Evolutionary conservation across 768 basidiomycete species (phyloP), one percentile per base, ranked within the genome.

Genomic region (Flagelloscypha sp.): DNA sequence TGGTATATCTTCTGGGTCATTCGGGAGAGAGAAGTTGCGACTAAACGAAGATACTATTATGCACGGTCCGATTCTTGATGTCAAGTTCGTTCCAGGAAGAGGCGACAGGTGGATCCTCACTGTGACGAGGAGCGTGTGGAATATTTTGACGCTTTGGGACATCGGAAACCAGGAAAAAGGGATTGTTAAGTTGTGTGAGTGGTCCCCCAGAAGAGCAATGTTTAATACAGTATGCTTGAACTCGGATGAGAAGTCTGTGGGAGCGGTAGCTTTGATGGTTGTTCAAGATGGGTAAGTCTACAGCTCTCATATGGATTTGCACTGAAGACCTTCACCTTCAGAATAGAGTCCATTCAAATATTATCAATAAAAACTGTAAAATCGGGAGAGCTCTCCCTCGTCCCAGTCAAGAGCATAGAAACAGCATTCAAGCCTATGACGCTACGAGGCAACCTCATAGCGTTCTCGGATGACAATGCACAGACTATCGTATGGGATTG

Each of bases 111-210:
- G 71, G 52, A 35, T 82, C 3, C 33, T 79, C 37, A 72, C 72
- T 6, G 62, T 76, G 7, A 75, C 74, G 3, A 71, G 70, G 40
- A 63, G 66, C 5, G 69, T 83, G 33, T 83, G 80, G 80, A 73
- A 74, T 25, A 58, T 62, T 12, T 45, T 82, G 30, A 59, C 64
- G 1, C 46, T 77, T 13, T 79, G 80, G 74, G 63, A 74, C 36
- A 45, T 73, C 16, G 41, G 36, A 19, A 42, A 47, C 7, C 49
- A 54, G 10, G 40, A 33, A 11, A 18, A 30, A 16, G 22, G 6
- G 42, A 53, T 18, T 40, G 44, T 6, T 10, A 66, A 59, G 43
- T 40, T 59, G 8, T 66, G 62, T 10, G 61, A 70, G 33, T 81
- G 80, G 79, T 66, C 63, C 18, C 69, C 65, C 0, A 63, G 66